Base-by-base conservation (phyloP, 345 rosid species). In the Lumnitzera racemosa region DNA sequence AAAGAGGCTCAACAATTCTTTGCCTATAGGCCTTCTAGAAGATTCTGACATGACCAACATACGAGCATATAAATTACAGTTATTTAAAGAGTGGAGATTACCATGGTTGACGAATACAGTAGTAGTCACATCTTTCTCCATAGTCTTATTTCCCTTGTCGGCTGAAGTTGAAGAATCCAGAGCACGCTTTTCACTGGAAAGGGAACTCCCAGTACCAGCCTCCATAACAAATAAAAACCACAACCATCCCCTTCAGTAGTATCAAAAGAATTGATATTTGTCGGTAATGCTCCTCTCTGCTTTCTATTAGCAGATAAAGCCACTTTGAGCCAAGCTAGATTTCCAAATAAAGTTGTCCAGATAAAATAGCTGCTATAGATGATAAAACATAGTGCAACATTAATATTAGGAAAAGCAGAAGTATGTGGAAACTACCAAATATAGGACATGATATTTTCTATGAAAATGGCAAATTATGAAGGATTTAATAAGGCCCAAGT, bases 101-200 rank as follows among this genome's bases (percentile, higher is more conserved):
- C 86, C 86, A 27, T 77, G 81, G 61, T 84, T 81, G 49, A 81
- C 59, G 53, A 77, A 79, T n/a, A 56, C 60, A 31, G 81, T 61
- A 55, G 68, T 14, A 24, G 58, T 62, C 57, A 7, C 64, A 24
- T 75, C 76, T 63, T 77, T 73, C 64, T 72, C 81, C 4, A 53
- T 56, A 6, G 72, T 60, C 61, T 65, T 66, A 20, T 60, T 72
- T 63, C 36, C 72, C 64, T 62, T 61, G 57, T 68, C 65, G 16
- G 65, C 66, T 49, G 81, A 64, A 49, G 62, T 61, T 31, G 74
- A 67, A 62, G 62, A 65, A 57, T 70, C 78, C n/a, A 59, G 43
- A 8, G 63, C 25, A 47, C 62, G 72, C 49, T 68, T 77, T 67
- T 74, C 80, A 70, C 68, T 70, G 50, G 67, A 61, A 52, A 4